Conservation (phyloP, 371 early-diverging fungal genomes). For the Mucor piriformis region DNA sequence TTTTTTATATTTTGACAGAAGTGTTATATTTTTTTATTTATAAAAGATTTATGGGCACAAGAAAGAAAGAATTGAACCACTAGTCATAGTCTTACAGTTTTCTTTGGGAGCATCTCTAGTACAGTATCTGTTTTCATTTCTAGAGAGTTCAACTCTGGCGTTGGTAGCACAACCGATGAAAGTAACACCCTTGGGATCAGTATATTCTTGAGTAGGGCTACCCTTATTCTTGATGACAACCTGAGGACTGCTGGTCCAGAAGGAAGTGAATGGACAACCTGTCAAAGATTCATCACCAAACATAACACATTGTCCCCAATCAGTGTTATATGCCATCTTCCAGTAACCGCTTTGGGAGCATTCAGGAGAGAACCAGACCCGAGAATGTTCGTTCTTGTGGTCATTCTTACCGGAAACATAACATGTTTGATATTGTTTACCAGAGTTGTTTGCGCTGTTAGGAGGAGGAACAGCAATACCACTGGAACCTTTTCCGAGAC, state of each 20-base stretch:
- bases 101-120: neutral
- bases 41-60: neutral
- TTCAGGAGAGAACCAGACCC: constrained; percentile 1
- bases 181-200: neutral
- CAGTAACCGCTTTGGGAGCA: constrained; percentile 1
- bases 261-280: constrained; percentile 1
- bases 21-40: no score
- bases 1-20: no score
- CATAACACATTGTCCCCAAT: neutral
- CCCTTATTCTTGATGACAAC: neutral
- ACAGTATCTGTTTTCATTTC: constrained; percentile 6
- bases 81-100: neutral
- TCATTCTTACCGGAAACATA: neutral
- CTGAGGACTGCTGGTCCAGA: constrained; percentile 1
- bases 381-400: neutral
- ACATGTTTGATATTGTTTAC: neutral
- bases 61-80: neutral
- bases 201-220: neutral
- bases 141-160: neutral
- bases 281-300: neutral
- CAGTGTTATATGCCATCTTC: neutral
- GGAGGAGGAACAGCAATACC: neutral
- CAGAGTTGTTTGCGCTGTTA: neutral
- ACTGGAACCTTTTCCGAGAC: neutral
- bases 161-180: constrained; percentile 1